These are phyloP conservation scores for Cutaneotrichosporon cutaneum DNA, from an alignment of 1,284 basidiomycete species.

Conservation along the genomic window DNA sequence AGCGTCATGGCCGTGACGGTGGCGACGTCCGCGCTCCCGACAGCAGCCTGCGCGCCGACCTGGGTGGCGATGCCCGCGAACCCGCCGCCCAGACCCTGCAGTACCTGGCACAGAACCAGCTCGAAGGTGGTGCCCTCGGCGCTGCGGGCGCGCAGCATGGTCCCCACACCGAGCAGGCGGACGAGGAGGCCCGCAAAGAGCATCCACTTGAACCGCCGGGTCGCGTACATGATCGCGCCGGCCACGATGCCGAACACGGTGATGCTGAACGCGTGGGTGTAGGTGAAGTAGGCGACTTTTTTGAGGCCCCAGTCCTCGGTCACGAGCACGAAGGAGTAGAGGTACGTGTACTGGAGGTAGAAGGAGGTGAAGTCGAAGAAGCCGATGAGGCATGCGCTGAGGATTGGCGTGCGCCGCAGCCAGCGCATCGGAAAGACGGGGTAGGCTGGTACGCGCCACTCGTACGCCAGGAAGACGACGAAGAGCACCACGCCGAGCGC, in stretches of 20 bases:
- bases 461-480: slow-evolving; percentile 53
- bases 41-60: slow-evolving; percentile 74
- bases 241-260: slow-evolving; percentile 55
- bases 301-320: slow-evolving; percentile 45
- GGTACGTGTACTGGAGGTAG: slow-evolving; percentile 47
- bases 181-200: slow-evolving; percentile 66
- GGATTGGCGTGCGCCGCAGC: slow-evolving; percentile 61
- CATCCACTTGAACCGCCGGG: slow-evolving; percentile 59
- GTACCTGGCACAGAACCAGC: slow-evolving; percentile 60
- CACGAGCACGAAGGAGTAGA: slow-evolving; percentile 48
- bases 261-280: slow-evolving; percentile 47
- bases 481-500: slow-evolving; percentile 53
- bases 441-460: slow-evolving; percentile 51
- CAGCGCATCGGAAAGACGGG: slow-evolving; percentile 60
- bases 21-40: slow-evolving; percentile 72
- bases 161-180: slow-evolving; percentile 65
- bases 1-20: slow-evolving; percentile 77
- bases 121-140: slow-evolving; percentile 58
- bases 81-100: slow-evolving; percentile 57
- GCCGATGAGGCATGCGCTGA: slow-evolving; percentile 64
- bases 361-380: slow-evolving; percentile 70
- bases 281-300: slow-evolving; percentile 45
- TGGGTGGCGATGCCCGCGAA: slow-evolving; percentile 68
- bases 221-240: slow-evolving; percentile 52
- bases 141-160: slow-evolving; percentile 71